These are phyloP conservation scores for Pythium apleroticum DNA, from an alignment of 352 stramenopile genomes.

Conservation along the genomic window DNA sequence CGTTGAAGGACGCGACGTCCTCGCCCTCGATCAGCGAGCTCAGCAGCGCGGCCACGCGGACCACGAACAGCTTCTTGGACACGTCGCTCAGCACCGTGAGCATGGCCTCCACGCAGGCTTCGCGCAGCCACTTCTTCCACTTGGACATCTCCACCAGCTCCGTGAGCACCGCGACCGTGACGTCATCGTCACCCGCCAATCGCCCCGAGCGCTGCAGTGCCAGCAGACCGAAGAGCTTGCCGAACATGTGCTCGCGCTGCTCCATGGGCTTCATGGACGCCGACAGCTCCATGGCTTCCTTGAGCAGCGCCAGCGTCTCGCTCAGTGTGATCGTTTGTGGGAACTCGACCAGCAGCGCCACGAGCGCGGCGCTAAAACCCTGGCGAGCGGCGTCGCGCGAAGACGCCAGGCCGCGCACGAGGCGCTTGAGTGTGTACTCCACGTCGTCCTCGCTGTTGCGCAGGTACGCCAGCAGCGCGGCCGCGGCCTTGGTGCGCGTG, in stretches of 20 bases:
- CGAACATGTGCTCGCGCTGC: slow-evolving; percentile 92
- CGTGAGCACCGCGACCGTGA: slow-evolving; percentile 42
- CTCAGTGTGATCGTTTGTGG: slow-evolving; percentile 37
- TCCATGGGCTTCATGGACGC: slow-evolving; percentile 90
- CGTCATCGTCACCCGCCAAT: slow-evolving; percentile 31
- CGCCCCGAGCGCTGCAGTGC: slow-evolving; percentile 78
- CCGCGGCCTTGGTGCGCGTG: slow-evolving; percentile 57
- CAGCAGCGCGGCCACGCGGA: slow-evolving; percentile 38
- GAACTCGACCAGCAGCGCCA: slow-evolving; percentile 63
- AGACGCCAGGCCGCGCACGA: slow-evolving; percentile 88
- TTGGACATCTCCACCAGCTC: slow-evolving; percentile 46
- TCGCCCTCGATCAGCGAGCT: slow-evolving; percentile 31
- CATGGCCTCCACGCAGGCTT: slow-evolving; percentile 72
- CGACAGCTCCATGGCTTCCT: slow-evolving; percentile 77
- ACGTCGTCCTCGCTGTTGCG: slow-evolving; percentile 44
- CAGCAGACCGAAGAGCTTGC: slow-evolving; percentile 85
- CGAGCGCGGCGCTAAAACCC: slow-evolving; percentile 87
- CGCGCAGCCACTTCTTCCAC: slow-evolving; percentile 89
- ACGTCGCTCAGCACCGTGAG: slow-evolving; percentile 61
- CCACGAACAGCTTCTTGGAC: slow-evolving; percentile 46
- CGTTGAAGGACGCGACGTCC: slow-evolving; percentile 51
- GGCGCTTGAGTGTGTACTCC: slow-evolving; percentile 90
- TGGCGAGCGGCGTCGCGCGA: slow-evolving; percentile 87
- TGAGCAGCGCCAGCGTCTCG: slow-evolving; percentile 58
- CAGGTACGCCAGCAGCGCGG: slow-evolving; percentile 54